Evolutionary conservation across 805 yeast genomes (phyloP).

Genomic region (Starmerella scarabaei): DNA sequence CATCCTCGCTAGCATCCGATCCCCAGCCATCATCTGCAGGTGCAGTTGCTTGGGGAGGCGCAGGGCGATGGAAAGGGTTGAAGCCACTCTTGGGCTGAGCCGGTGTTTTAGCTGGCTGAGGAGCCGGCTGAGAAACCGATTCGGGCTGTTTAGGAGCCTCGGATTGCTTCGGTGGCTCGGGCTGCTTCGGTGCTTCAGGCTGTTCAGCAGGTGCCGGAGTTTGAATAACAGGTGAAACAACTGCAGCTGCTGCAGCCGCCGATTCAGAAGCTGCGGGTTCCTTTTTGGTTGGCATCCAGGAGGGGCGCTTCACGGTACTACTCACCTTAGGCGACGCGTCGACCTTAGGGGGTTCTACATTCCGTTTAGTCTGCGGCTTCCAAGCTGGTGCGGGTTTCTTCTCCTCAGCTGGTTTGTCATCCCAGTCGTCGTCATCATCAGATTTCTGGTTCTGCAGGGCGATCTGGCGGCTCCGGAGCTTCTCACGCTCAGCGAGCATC

Average conservation of each 20-base stretch:
- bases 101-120: conserved; percentile 8
- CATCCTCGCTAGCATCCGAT: conserved; percentile 23
- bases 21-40: conserved; percentile 26
- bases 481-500: conserved; percentile 20
- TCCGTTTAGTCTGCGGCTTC: conserved; percentile 6
- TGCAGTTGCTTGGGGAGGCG: conserved; percentile 15
- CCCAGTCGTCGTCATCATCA: conserved; percentile 22
- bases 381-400: conserved; percentile 8
- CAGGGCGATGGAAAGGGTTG: conserved; percentile 16
- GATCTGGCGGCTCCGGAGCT: conserved; percentile 23
- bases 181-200: conserved; percentile 3
- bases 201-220: conserved; percentile 8
- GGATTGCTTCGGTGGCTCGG: conserved; percentile 4
- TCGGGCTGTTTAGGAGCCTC: conserved; percentile 8
- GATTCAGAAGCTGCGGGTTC: conserved; percentile 1
- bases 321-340: conserved; percentile 10
- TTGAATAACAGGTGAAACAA: conserved; percentile 1
- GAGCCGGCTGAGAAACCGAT: conserved; percentile 7
- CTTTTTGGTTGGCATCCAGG: conserved; percentile 14
- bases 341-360: conserved; percentile 7
- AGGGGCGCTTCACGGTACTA: conserved; percentile 17
- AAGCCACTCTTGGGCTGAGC: conserved; percentile 10
- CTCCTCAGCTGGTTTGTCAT: conserved; percentile 15
- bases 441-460: conserved; percentile 18
- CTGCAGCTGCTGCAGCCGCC: not conserved